Evolutionary conservation across 768 basidiomycete genomes (phyloP).

Genomic region (Calvatia gigantea): DNA sequence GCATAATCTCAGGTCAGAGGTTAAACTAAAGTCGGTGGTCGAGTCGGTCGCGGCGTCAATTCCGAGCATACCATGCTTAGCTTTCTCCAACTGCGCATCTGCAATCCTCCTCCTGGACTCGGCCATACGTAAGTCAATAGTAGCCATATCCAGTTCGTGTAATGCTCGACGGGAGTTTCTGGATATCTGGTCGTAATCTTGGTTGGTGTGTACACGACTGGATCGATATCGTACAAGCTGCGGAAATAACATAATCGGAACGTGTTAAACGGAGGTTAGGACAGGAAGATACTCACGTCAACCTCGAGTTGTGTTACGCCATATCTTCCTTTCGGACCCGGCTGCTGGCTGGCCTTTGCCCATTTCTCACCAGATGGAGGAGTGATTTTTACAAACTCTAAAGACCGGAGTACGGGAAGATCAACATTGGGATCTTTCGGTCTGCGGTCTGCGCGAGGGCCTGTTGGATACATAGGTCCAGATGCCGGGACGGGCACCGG

Average conservation of each 20-base stretch:
- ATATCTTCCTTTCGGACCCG: not conserved
- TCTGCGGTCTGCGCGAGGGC: slow-evolving; percentile 9
- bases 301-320: not conserved
- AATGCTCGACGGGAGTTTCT: slow-evolving; percentile 38
- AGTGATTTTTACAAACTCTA: not conserved
- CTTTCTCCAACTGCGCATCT: slow-evolving; percentile 57
- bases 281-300: not conserved
- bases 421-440: not conserved
- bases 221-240: not conserved
- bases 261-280: not conserved
- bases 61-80: slow-evolving; percentile 57
- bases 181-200: slow-evolving; percentile 3
- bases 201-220: not conserved
- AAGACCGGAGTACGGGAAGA: not conserved
- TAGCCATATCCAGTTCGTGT: slow-evolving; percentile 59
- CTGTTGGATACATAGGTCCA: slow-evolving; percentile 5
- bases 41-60: slow-evolving; percentile 34
- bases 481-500: not conserved
- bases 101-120: slow-evolving; percentile 57
- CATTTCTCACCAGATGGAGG: not conserved
- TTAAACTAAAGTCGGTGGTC: not conserved
- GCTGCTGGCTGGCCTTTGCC: not conserved
- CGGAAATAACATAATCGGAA: not conserved
- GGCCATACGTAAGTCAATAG: slow-evolving; percentile 56
- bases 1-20: not conserved